phyloP scores from a whole-genome alignment of 345 rosid genomes.

The Populus nigra region DNA sequence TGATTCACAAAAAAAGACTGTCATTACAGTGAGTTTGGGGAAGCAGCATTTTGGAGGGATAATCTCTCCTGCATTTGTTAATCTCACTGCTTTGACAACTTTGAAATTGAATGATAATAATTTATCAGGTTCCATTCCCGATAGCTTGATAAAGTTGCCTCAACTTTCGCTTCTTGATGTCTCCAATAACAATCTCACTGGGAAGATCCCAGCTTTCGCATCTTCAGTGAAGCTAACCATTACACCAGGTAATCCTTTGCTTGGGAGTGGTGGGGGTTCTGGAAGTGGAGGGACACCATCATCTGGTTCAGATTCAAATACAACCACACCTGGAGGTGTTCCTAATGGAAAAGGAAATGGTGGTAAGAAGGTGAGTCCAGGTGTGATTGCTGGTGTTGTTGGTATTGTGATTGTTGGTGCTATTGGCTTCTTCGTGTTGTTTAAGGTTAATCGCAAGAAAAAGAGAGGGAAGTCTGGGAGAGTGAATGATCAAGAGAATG shows the following conservation, averaged over 20 bases:
- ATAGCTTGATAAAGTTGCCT: conserved; percentile 45
- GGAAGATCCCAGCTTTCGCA: conserved; percentile 45
- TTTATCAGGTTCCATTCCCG: conserved; percentile 62
- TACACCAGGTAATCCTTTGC: conserved; percentile 47
- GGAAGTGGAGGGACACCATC: conserved; percentile 20
- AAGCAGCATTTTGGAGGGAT: conserved; percentile 50
- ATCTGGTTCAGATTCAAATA: neutral
- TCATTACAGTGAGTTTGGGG: conserved; percentile 43
- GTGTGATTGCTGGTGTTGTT: conserved; percentile 44
- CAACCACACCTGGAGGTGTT: conserved; percentile 10
- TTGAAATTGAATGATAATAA: conserved; percentile 55
- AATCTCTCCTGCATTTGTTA: conserved; percentile 59
- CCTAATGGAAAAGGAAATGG: conserved; percentile 23
- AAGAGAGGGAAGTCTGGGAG: conserved; percentile 38
- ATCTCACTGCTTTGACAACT: conserved; percentile 50
- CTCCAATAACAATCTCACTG: conserved; percentile 68
- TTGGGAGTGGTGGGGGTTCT: conserved; percentile 32
- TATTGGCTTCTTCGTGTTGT: conserved; percentile 45
- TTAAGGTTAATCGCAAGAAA: conserved; percentile 43
- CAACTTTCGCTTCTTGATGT: conserved; percentile 52
- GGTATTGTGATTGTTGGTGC: conserved; percentile 45
- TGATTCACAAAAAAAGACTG: conserved; percentile 30
- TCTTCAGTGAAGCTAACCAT: conserved; percentile 35
- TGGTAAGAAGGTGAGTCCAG: conserved; percentile 31
- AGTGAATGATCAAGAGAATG: conserved; percentile 39